phyloP scores from a whole-genome alignment of 2,329 filamentous ascomycete genomes.

The Botrytis porri region DNA sequence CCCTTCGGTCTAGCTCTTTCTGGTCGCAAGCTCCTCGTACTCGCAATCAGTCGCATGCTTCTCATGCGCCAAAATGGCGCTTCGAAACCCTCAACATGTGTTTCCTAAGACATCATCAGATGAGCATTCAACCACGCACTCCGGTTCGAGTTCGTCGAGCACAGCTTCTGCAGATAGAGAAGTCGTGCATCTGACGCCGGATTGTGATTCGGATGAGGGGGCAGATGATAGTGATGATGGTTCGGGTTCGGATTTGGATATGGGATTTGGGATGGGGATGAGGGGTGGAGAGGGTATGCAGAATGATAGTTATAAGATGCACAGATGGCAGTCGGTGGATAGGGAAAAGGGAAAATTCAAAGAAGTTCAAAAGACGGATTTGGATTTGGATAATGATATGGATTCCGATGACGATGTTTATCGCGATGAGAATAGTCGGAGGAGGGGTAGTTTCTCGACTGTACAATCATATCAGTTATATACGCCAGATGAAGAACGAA shows the following conservation, averaged over 20 bases:
- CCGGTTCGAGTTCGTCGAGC: neutral
- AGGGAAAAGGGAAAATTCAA: conserved; percentile 21
- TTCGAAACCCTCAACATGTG: neutral
- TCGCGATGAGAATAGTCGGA: conserved; percentile 19
- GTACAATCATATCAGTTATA: conserved; percentile 50
- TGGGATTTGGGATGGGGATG: conserved; percentile 22
- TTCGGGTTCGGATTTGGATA: neutral
- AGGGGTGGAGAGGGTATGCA: neutral
- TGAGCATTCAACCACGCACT: neutral
- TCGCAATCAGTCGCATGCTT: neutral
- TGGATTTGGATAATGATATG: neutral
- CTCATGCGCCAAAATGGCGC: conserved; percentile 1
- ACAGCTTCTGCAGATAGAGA: neutral
- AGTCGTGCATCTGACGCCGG: conserved; percentile 30
- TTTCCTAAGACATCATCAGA: conserved; percentile 1
- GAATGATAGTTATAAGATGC: conserved; percentile 31
- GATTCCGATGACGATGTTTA: conserved; percentile 13
- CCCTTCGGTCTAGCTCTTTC: neutral
- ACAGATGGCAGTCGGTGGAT: conserved; percentile 8
- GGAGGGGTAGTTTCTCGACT: conserved; percentile 35
- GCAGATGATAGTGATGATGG: conserved; percentile 21
- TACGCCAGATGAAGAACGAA: conserved; percentile 67
- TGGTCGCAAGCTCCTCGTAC: neutral
- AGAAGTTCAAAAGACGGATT: neutral
- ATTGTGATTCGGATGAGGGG: conserved; percentile 33